A percentile compares a stretch with the other conserved stretches of the same genome.
Conservation (phyloP, 1,139 yeast species). For the Meyerozyma carpophila region DNA sequence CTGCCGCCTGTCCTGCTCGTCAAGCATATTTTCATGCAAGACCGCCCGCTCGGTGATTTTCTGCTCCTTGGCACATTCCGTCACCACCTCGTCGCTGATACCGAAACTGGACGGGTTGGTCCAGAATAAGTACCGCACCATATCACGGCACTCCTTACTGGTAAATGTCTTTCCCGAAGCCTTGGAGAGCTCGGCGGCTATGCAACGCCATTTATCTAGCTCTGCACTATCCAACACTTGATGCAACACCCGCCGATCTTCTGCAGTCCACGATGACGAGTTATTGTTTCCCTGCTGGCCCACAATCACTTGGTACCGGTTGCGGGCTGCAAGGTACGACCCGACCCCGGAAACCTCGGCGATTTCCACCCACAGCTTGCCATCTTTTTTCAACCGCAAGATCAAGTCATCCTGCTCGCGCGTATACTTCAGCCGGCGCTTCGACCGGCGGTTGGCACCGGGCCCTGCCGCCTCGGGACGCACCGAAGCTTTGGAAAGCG, state of each 20-base stretch:
- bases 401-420: slow-evolving; percentile 66
- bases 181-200: slow-evolving; percentile 57
- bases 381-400: slow-evolving; percentile 54
- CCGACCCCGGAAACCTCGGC: slow-evolving; percentile 65
- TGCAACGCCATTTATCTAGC: slow-evolving; percentile 62
- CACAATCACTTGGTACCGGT: slow-evolving; percentile 72
- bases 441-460: slow-evolving; percentile 42
- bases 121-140: slow-evolving; percentile 50
- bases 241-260: slow-evolving; percentile 51
- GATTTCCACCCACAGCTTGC: slow-evolving; percentile 70
- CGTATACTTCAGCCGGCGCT: slow-evolving; percentile 62
- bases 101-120: slow-evolving; percentile 56
- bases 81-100: slow-evolving; percentile 40
- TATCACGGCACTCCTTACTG: slow-evolving; percentile 51
- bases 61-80: slow-evolving; percentile 34
- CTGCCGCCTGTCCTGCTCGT: not conserved
- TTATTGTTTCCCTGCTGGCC: slow-evolving; percentile 80
- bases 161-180: slow-evolving; percentile 52
- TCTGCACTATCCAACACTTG: slow-evolving; percentile 62
- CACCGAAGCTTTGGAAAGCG: slow-evolving; percentile 25
- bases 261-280: slow-evolving; percentile 56
- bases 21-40: slow-evolving; percentile 16
- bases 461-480: slow-evolving; percentile 25
- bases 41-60: slow-evolving; percentile 32
- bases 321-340: slow-evolving; percentile 67